Base-by-base conservation (phyloP, 2,329 filamentous ascomycete genomes). In the Trichoderma gracile region DNA sequence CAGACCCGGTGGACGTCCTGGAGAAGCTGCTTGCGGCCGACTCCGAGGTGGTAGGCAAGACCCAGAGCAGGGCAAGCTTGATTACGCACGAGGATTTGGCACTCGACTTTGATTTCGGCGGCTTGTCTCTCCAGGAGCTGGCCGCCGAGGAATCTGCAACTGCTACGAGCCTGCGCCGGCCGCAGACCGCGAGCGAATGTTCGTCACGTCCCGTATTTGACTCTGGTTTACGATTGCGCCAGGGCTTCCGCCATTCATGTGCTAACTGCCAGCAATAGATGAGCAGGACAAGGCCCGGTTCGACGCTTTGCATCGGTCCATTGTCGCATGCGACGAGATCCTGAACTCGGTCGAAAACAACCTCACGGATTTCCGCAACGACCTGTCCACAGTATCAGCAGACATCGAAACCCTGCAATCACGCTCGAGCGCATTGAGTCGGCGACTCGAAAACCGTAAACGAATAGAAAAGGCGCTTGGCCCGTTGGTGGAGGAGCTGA, bases 361-460 rank as follows among this genome's bases (percentile, higher is more conserved):
- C 74, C 82, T 99, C 60, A 91, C 91, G 43, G 94, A 89, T 75
- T 99, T 99, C 74, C 93, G 96, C 74, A 91, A 93, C 66, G 96
- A 99, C 76, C 85, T 99, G 12, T 94, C 92, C 9, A 86, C 88
- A 15, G 95, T 99, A 14, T 97, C 95, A 1, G 89, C 93, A 7
- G 95, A 99, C 74, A 99, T 99, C 58, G 95, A 99, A 77, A 93
- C 89, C 2, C 79, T 99, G 46, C 95, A 99, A 78, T 88, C 89
- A 58, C 87, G 95, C 53, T 99, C 95, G 0, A 85, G 89, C 12
- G 87, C 89, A 8, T 78, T 99, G 65, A 97, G 92, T 70, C 87
- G 91, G 42, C 89, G 93, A 71, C 81, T 99, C 33, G 90, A 96
- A 69, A 97, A 97, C 73, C 86, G 96, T 42, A 93, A 90, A 74